Conservation (phyloP, 768 basidiomycete genomes). For the Sarcodon sp. region DNA sequence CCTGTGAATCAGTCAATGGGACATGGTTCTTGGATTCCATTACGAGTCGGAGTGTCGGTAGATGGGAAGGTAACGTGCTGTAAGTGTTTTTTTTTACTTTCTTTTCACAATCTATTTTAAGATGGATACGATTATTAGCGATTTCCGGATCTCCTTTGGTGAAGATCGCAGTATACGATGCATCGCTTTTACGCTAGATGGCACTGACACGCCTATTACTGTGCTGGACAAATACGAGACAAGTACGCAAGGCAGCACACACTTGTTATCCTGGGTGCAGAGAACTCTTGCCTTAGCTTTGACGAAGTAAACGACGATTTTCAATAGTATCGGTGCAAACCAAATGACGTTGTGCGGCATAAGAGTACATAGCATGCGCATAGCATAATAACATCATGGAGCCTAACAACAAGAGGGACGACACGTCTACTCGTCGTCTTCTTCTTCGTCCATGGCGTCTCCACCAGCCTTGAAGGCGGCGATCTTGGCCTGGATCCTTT, state of each 20-base stretch:
- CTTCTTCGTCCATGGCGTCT: constrained; percentile 26
- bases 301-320: too few species aligned
- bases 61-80: constrained; percentile 74
- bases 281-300: too few species aligned
- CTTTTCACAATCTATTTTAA: background rate
- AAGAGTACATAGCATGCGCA: background rate
- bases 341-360: background rate
- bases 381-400: background rate
- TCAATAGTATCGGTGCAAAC: too few species aligned
- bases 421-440: constrained; percentile 46
- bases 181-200: constrained; percentile 41
- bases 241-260: too few species aligned
- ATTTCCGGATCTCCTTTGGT: constrained; percentile 45
- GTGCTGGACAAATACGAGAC: background rate
- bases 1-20: constrained; percentile 35
- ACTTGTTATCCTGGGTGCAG: too few species aligned
- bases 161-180: constrained; percentile 40
- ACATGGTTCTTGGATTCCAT: constrained; percentile 74
- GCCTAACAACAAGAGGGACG: constrained; percentile 1
- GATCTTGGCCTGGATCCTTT: constrained; percentile 78
- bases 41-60: constrained; percentile 48
- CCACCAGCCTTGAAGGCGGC: constrained; percentile 73
- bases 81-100: constrained; percentile 25
- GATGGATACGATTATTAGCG: constrained; percentile 27
- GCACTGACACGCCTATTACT: constrained; percentile 2